phyloP scores from a whole-genome alignment of 2,329 filamentous ascomycete species.

The Alternaria consortialis region DNA sequence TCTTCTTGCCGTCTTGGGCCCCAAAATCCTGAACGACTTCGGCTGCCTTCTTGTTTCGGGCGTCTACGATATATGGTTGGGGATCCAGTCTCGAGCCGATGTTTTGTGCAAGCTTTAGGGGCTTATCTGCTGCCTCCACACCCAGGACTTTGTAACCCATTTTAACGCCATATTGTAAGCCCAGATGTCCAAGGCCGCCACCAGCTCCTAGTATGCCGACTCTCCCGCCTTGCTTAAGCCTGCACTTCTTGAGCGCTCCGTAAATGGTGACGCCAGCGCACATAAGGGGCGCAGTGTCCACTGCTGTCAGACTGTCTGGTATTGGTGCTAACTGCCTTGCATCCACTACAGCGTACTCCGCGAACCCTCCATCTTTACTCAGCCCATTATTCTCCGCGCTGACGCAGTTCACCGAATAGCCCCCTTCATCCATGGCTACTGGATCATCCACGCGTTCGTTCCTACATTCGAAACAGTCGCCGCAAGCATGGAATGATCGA shows the following conservation, averaged over 20 bases:
- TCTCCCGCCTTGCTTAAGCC: slow-evolving; percentile 41
- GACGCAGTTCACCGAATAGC: slow-evolving; percentile 55
- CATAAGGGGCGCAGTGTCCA: slow-evolving; percentile 55
- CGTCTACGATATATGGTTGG: slow-evolving; percentile 53
- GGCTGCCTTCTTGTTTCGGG: slow-evolving; percentile 42
- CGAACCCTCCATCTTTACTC: slow-evolving; percentile 52
- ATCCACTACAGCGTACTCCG: slow-evolving; percentile 56
- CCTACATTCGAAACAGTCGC: slow-evolving; percentile 54
- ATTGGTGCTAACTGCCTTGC: slow-evolving; percentile 49
- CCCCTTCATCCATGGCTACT: slow-evolving; percentile 46
- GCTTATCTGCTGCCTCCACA: slow-evolving; percentile 51
- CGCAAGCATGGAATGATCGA: slow-evolving; percentile 54
- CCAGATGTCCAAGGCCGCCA: slow-evolving; percentile 45
- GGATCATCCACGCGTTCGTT: slow-evolving; percentile 33
- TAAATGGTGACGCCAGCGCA: slow-evolving; percentile 57
- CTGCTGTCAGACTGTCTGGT: slow-evolving; percentile 46
- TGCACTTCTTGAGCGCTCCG: slow-evolving; percentile 51
- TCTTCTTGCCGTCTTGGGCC: slow-evolving; percentile 45
- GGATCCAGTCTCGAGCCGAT: slow-evolving; percentile 30
- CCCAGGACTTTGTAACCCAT: slow-evolving; percentile 51
- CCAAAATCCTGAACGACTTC: slow-evolving; percentile 48
- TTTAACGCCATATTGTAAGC: slow-evolving; percentile 40
- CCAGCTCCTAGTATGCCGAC: slow-evolving; percentile 55
- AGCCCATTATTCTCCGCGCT: slow-evolving; percentile 43
- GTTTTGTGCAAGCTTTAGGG: slow-evolving; percentile 48